phyloP scores from a whole-genome alignment of 768 basidiomycete genomes.

The Asterophora parasitica region DNA sequence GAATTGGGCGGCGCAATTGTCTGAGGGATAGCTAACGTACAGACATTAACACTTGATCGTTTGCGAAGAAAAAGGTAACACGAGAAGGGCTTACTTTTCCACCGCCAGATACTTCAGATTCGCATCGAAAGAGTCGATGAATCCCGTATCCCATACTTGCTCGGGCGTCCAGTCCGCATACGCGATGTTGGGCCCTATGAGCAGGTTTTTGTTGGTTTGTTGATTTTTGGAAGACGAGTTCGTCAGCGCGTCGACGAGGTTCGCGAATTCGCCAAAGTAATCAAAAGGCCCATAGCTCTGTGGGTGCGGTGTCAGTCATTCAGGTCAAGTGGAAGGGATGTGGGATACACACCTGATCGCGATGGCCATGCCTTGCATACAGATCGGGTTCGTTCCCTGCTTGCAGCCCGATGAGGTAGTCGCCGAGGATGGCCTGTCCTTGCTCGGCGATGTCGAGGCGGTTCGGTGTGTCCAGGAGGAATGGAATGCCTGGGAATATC shows the following conservation, averaged over 20 bases:
- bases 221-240: slow-evolving; percentile 23
- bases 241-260: slow-evolving; percentile 40
- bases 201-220: slow-evolving; percentile 34
- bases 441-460: slow-evolving; percentile 52
- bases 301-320: slow-evolving; percentile 1
- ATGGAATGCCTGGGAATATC: slow-evolving; percentile 42
- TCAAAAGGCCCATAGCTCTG: slow-evolving; percentile 35
- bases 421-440: slow-evolving; percentile 64
- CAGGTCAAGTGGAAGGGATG: neutral
- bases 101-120: slow-evolving; percentile 47
- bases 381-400: slow-evolving; percentile 68
- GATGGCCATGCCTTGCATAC: slow-evolving; percentile 39
- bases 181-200: slow-evolving; percentile 54
- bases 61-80: slow-evolving; percentile 4
- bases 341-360: slow-evolving; percentile 20
- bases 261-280: slow-evolving; percentile 53
- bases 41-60: slow-evolving; percentile 5
- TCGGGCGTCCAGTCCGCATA: slow-evolving; percentile 51
- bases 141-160: slow-evolving; percentile 51
- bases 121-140: slow-evolving; percentile 35
- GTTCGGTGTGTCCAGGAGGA: slow-evolving; percentile 59
- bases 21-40: slow-evolving; percentile 46
- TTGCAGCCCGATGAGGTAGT: slow-evolving; percentile 62
- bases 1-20: slow-evolving; percentile 57
- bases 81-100: slow-evolving; percentile 42